Base-by-base conservation (phyloP, 805 yeast species). In the Candida pini region DNA sequence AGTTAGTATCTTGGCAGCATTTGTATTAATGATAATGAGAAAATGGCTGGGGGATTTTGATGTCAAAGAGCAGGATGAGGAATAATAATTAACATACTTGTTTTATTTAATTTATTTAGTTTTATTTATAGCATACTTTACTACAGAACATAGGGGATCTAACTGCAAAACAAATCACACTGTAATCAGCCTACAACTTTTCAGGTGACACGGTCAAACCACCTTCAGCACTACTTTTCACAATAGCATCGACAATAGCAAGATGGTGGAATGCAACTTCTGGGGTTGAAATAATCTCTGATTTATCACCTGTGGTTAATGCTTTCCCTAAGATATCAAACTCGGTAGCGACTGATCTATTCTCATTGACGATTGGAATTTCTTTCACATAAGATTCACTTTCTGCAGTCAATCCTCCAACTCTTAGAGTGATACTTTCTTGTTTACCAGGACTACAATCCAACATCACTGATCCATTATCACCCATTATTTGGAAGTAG, bases 221-320 rank as follows among this genome's bases (percentile, higher is more conserved):
- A 36, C 69, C 63, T 22, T 68, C 59, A 13, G 63, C 47, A 25
- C 86, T 74, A 39, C 92, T 80, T 45, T 81, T 80, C 24, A 90
- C 62, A 40, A 85, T 83, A 18, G 96, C 97, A 36, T 76, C 95
- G 38, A 90, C 76, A 47, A 86, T 73, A 6, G 96, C 96, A 58
- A 89, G 75, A 60, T 90, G 97, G 60, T 89, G 96, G 78, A 83
- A 89, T 5, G 94, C 87, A 42, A 67, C 71, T 43, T 74, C 81
- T 18, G 96, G 95, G n/a, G 78, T 69, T 27, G 59, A 40, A 10
- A 48, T 27, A 15, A 55, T 36, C 18, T 30, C 34, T 8, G 51
- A 34, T 15, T 39, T 44, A 36, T 58, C 54, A 9, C 47, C 44
- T 8, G 50, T 37, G 5, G 33, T 34, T 10, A 62, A 34, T 19